Percentiles rank a stretch among this genome's conserved stretches.
Conservation (phyloP, 2,329 filamentous ascomycete genomes). For the Fusarium verticillioides region DNA sequence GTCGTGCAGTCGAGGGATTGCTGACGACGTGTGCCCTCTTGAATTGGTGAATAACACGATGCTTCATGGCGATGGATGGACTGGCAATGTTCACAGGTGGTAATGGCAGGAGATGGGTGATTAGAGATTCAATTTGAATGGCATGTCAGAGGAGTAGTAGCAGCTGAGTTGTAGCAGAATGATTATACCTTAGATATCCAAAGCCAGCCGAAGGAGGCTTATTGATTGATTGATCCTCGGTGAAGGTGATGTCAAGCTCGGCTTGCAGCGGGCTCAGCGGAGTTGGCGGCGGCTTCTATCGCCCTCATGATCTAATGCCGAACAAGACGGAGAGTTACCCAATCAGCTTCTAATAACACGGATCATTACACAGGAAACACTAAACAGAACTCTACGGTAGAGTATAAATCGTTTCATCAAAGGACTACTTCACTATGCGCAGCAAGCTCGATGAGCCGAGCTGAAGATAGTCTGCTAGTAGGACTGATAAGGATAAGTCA, state of each 20-base stretch:
- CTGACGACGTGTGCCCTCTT: constrained; percentile 42
- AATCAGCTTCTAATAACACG: neutral
- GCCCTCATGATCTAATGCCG: constrained; percentile 29
- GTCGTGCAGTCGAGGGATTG: constrained; percentile 25
- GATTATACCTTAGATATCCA: constrained; percentile 35
- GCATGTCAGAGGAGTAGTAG: constrained; percentile 23
- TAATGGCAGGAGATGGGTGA: constrained; percentile 11
- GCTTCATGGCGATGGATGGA: constrained; percentile 47
- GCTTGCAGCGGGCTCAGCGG: constrained; percentile 51
- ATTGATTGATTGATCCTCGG: constrained; percentile 43
- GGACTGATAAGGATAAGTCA: neutral
- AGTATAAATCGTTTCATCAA: neutral
- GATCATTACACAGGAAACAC: neutral
- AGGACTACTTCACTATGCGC: neutral
- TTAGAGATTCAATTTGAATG: constrained; percentile 17
- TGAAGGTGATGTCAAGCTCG: constrained; percentile 49
- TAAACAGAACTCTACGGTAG: neutral
- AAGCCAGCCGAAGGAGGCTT: constrained; percentile 35
- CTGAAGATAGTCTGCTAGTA: neutral
- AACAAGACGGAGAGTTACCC: constrained; percentile 46
- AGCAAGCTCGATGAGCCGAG: neutral
- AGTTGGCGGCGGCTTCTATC: constrained; percentile 41
- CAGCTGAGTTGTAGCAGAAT: constrained; percentile 1
- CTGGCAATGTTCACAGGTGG: constrained; percentile 5
- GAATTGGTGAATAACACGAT: constrained; percentile 47